phyloP scores from a whole-genome alignment of 805 yeast genomes.

The Peterozyma toletana region DNA sequence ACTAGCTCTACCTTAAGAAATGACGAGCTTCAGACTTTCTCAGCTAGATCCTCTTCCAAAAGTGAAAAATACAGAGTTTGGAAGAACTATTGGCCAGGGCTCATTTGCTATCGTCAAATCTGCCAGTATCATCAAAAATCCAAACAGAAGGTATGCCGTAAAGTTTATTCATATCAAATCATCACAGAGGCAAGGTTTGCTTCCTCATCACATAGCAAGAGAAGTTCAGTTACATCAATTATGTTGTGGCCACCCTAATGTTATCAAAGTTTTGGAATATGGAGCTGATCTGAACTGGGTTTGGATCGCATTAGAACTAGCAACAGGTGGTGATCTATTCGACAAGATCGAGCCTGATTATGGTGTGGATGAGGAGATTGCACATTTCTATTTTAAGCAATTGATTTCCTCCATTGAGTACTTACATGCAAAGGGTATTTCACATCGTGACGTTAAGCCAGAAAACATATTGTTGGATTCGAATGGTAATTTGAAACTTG shows the following conservation, averaged over 20 bases:
- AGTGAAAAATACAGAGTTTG: slow-evolving; percentile 37
- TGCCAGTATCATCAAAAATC: slow-evolving; percentile 31
- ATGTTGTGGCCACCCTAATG: slow-evolving; percentile 53
- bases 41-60: slow-evolving; percentile 42
- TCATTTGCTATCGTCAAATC: slow-evolving; percentile 58
- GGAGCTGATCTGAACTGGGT: slow-evolving; percentile 50
- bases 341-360: slow-evolving; percentile 74
- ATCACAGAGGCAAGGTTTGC: slow-evolving; percentile 23
- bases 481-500: slow-evolving; percentile 61
- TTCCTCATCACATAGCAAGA: slow-evolving; percentile 29
- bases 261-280: slow-evolving; percentile 46
- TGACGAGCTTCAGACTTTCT: slow-evolving; percentile 26
- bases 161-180: slow-evolving; percentile 42
- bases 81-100: slow-evolving; percentile 58
- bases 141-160: slow-evolving; percentile 41
- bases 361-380: slow-evolving; percentile 59
- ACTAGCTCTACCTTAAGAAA: too few species aligned
- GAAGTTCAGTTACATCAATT: slow-evolving; percentile 56
- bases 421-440: slow-evolving; percentile 57
- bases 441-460: slow-evolving; percentile 64
- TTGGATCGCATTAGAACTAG: slow-evolving; percentile 63
- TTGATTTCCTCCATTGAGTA: slow-evolving; percentile 52
- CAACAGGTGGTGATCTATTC: slow-evolving; percentile 70
- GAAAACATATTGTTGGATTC: slow-evolving; percentile 60
- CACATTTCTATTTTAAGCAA: slow-evolving; percentile 65